Base-by-base conservation (phyloP, 2,329 filamentous ascomycete species). In the Clonostachys byssicola region DNA sequence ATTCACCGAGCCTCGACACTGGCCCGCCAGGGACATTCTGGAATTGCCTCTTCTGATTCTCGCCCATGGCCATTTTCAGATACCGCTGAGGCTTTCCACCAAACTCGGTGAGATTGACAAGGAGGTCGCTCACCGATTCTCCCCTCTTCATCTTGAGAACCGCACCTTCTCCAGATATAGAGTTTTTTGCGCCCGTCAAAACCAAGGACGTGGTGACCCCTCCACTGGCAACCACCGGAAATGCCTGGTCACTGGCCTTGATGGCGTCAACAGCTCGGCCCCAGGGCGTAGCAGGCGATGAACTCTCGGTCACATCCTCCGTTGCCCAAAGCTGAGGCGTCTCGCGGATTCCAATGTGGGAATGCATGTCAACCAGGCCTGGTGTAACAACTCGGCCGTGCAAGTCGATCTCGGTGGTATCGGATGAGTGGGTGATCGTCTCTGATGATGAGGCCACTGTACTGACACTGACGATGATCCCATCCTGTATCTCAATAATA, bases 31-130 rank as follows among this genome's bases (percentile, higher is more conserved):
- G 39, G 16, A 40, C 39, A 18, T 40, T 12, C 39, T 40, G 16
- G 20, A 40, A 40, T 6, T 40, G 39, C 6, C 69, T 43, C 57
- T 56, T n/a, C 58, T 60, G 42, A 49, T 74, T 74, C 54, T 73
- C 71, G 9, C 71, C 71, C 50, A 69, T 70, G 1, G 71, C 71
- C 63, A 73, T 70, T 54, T 74, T 74, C 60, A 74, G 66, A 51
- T 71, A 72, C 33, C 66, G 18, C 16, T 18, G 16, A 4, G 40
- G 40, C 9, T 18, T 30, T 14, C 16, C 52, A 17, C 54, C 56
- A 5, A 67, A 60, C 30, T 66, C 56, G 9, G 51, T 47, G 12
- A 50, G 20, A 1, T 62, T 59, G 7, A 71, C 47, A 6, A 64
- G 52, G 0, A 59, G 48, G 51, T 73, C 40, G 14, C 40, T 33